Evolutionary conservation across 1,284 basidiomycete species (phyloP).

Genomic region (Heimioporus retisporus): DNA sequence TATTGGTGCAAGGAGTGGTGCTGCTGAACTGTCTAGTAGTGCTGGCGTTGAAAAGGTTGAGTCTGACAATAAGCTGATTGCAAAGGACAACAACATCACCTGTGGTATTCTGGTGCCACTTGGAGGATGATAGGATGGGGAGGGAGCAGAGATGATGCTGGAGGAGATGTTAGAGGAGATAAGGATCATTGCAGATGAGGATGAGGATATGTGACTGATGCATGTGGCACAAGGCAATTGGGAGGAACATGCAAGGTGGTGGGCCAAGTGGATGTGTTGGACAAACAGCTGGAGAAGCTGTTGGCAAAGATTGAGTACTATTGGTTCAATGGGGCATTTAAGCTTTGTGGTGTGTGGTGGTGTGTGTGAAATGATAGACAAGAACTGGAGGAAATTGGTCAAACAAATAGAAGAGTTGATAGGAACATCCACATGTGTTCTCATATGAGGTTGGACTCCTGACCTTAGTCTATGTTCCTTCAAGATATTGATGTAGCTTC

Average conservation of each 20-base stretch:
- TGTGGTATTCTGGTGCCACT: constrained; percentile 92
- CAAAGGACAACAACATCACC: constrained; percentile 62
- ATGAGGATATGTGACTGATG: constrained; percentile 79
- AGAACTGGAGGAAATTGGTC: neutral
- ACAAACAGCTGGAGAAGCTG: constrained; percentile 80
- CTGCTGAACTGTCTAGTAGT: constrained; percentile 85
- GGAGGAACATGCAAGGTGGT: constrained; percentile 84
- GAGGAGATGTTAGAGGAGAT: constrained; percentile 82
- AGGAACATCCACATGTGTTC: constrained; percentile 1
- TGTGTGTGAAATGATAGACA: neutral
- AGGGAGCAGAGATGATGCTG: constrained; percentile 76
- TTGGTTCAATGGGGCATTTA: constrained; percentile 95
- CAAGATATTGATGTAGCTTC: neutral
- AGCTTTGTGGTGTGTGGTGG: constrained; percentile 60
- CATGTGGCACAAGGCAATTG: constrained; percentile 73
- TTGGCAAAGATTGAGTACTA: constrained; percentile 92
- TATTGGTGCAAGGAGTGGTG: constrained; percentile 38
- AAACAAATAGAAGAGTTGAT: neutral
- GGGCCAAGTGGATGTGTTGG: constrained; percentile 82
- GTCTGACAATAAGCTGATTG: constrained; percentile 89
- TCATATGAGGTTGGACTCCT: constrained; percentile 7
- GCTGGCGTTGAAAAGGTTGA: constrained; percentile 84
- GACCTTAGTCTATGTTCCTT: neutral
- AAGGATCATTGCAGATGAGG: constrained; percentile 78
- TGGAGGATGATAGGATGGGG: constrained; percentile 82